Evolutionary conservation across 75 land plant genomes (phyloP).

Genomic region (Picea glauca): DNA sequence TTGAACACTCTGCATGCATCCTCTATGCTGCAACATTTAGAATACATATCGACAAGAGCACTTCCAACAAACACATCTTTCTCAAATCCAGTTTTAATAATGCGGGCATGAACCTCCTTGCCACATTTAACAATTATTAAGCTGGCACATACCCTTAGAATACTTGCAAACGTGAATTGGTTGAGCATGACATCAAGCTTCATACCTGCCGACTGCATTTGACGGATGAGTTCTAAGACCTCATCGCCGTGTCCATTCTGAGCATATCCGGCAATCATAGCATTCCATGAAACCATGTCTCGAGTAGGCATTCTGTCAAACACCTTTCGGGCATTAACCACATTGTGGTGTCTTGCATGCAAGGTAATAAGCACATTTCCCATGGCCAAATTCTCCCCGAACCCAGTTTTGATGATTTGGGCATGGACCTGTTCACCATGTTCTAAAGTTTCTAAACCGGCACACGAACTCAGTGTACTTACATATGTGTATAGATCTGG

Average conservation of each 20-base stretch:
- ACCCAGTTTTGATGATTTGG: slow-evolving; percentile 20
- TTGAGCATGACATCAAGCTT: background rate
- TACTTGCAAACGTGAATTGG: slow-evolving; percentile 49
- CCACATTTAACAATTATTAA: slow-evolving; percentile 37
- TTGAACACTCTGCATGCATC: slow-evolving; percentile 52
- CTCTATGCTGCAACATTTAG: slow-evolving; percentile 44
- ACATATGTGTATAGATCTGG: slow-evolving; percentile 38
- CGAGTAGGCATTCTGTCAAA: slow-evolving; percentile 25
- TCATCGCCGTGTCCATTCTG: slow-evolving; percentile 20
- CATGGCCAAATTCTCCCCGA: slow-evolving; percentile 20
- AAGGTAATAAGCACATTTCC: slow-evolving; percentile 27
- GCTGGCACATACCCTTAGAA: slow-evolving; percentile 58
- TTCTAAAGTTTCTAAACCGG: slow-evolving; percentile 10
- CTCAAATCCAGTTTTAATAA: slow-evolving; percentile 47
- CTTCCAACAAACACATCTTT: slow-evolving; percentile 48
- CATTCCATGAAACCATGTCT: slow-evolving; percentile 33
- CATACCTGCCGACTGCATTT: slow-evolving; percentile 8
- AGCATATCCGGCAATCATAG: slow-evolving; percentile 39
- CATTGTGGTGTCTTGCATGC: slow-evolving; percentile 28
- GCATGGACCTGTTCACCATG: slow-evolving; percentile 28
- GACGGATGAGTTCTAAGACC: slow-evolving; percentile 13
- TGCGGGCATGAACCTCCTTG: slow-evolving; percentile 48
- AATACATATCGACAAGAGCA: slow-evolving; percentile 68
- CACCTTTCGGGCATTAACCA: slow-evolving; percentile 17
- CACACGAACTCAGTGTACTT: slow-evolving; percentile 25